Percentiles rank a stretch among this genome's conserved stretches.
These are phyloP conservation scores for Phaffia tasmanica DNA, from an alignment of 768 basidiomycete species.

Conservation along the genomic window DNA sequence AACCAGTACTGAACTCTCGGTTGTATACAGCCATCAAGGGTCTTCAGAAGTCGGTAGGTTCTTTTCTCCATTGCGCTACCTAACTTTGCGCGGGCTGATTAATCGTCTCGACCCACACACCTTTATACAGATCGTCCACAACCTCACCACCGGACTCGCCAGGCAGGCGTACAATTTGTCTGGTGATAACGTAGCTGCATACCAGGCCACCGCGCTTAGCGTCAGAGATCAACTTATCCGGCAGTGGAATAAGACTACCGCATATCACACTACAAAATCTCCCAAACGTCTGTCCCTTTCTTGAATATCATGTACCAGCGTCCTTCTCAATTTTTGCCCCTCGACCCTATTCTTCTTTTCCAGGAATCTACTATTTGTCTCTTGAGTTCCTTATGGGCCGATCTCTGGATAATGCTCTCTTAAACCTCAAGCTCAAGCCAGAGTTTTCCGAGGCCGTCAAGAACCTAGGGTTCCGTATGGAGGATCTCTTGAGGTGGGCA, in stretches of 20 bases:
- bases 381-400: slow-evolving; percentile 58
- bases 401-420: slow-evolving; percentile 54
- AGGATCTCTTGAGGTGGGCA: slow-evolving; percentile 30
- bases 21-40: no score
- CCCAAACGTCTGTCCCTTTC: slow-evolving; percentile 10
- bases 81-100: slow-evolving; percentile 32
- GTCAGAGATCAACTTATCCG: slow-evolving; percentile 72
- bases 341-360: slow-evolving; percentile 37
- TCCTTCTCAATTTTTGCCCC: slow-evolving; percentile 14
- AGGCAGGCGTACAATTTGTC: slow-evolving; percentile 75
- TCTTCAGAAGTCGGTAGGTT: no score
- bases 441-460: slow-evolving; percentile 56
- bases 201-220: slow-evolving; percentile 64
- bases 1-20: not conserved
- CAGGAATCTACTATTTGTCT: slow-evolving; percentile 84
- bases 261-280: slow-evolving; percentile 25
- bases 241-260: slow-evolving; percentile 72
- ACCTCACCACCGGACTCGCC: slow-evolving; percentile 55
- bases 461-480: slow-evolving; percentile 59
- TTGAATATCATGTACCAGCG: no score
- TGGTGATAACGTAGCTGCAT: slow-evolving; percentile 55
- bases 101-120: slow-evolving; percentile 27
- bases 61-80: no score
- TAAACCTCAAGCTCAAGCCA: slow-evolving; percentile 77
- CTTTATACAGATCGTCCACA: slow-evolving; percentile 3